Conservation (phyloP, 2,329 filamentous ascomycete species). For the Talaromyces funiculosus region DNA sequence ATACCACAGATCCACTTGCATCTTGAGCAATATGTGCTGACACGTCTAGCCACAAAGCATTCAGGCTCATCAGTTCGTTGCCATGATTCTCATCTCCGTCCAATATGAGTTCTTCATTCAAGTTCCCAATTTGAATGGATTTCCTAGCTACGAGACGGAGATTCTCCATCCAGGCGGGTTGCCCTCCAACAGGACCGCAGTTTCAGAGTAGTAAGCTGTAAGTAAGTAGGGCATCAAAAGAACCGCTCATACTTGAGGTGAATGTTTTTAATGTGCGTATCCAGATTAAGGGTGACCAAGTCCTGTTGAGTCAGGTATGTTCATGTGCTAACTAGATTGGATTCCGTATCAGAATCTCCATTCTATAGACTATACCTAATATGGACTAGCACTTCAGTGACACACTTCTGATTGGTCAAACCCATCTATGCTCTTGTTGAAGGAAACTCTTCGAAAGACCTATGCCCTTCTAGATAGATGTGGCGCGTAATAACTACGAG, state of each 20-base stretch:
- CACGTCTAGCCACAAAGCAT: constrained; percentile 28
- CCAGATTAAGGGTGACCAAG: background rate
- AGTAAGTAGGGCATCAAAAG: background rate
- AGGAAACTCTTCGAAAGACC: too few relatives aligned
- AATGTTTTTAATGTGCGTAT: background rate
- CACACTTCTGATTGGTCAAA: background rate
- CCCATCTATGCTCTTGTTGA: background rate
- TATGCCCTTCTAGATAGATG: background rate
- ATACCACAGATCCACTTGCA: constrained; percentile 4
- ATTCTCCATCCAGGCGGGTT: constrained; percentile 13
- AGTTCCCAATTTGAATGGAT: constrained; percentile 15
- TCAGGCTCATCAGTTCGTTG: constrained; percentile 17
- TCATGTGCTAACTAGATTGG: background rate
- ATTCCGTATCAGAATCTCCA: background rate
- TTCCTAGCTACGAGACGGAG: constrained; percentile 25
- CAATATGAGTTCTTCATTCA: background rate
- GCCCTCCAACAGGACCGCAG: background rate
- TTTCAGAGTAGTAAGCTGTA: background rate
- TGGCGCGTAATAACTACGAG: background rate
- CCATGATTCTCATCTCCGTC: background rate
- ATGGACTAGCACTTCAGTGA: background rate
- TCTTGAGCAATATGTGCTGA: constrained; percentile 18
- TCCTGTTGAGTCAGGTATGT: background rate
- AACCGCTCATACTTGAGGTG: background rate
- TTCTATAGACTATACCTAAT: background rate